phyloP scores from a whole-genome alignment of 1,139 yeast genomes.

The Kodamaea plutei region DNA sequence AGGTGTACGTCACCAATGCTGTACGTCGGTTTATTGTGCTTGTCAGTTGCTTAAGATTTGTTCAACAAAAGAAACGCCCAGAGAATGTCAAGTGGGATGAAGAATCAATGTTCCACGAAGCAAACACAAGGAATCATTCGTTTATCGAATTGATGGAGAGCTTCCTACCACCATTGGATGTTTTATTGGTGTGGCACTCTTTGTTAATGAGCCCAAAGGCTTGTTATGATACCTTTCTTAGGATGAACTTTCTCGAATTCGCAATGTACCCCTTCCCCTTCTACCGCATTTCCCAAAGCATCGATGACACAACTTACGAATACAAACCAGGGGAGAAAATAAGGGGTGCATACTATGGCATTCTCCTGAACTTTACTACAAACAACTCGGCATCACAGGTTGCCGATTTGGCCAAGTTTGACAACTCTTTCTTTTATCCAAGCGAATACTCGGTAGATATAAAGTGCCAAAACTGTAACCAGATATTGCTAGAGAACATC shows the following conservation, averaged over 20 bases:
- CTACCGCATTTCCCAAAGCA: conserved; percentile 16
- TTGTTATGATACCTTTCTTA: conserved; percentile 25
- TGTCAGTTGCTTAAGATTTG: conserved; percentile 7
- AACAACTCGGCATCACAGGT: conserved; percentile 4
- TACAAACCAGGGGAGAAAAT: conserved; percentile 14
- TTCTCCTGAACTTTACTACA: conserved; percentile 6
- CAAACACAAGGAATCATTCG: conserved; percentile 1
- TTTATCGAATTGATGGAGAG: conserved; percentile 5
- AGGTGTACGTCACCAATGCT: conserved; percentile 5
- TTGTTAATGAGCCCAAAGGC: conserved; percentile 26
- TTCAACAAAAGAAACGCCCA: conserved; percentile 2
- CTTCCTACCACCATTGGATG: conserved; percentile 32
- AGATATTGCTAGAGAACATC: conserved; percentile 10
- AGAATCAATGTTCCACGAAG: conserved; percentile 3
- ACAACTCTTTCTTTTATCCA: conserved; percentile 2
- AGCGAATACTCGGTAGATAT: conserved; percentile 7
- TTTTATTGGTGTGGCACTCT: conserved; percentile 40
- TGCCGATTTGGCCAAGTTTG: conserved; percentile 3
- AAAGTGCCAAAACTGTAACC: conserved; percentile 19
- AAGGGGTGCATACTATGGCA: conserved; percentile 6
- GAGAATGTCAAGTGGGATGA: conserved; percentile 9
- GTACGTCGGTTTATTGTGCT: conserved; percentile 7
- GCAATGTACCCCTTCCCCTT: conserved; percentile 27
- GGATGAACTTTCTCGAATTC: conserved; percentile 21
- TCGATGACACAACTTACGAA: conserved; percentile 18